Evolutionary conservation across 2,329 filamentous ascomycete genomes (phyloP).

Genomic region (Apiospora sp.): DNA sequence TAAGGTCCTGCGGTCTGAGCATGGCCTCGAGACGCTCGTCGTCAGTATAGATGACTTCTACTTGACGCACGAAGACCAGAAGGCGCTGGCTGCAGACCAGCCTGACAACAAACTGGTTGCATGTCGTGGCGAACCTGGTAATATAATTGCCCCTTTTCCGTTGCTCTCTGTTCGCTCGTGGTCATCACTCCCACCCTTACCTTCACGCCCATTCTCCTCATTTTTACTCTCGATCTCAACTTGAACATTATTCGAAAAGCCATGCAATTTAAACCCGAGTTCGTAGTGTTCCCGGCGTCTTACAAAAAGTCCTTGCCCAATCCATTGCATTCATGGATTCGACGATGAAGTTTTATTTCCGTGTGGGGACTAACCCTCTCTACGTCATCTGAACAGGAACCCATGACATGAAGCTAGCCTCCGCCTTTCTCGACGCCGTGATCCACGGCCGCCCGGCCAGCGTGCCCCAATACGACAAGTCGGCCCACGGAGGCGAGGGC

Average conservation of each 20-base stretch:
- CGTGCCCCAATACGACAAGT: slow-evolving; percentile 86
- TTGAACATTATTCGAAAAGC: not conserved
- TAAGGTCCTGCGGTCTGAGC: slow-evolving; percentile 59
- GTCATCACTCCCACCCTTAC: no score
- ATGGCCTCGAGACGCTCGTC: slow-evolving; percentile 71
- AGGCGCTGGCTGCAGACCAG: slow-evolving; percentile 68
- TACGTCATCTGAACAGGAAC: slow-evolving; percentile 48
- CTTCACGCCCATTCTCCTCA: slow-evolving; percentile 21
- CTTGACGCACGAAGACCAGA: slow-evolving; percentile 74
- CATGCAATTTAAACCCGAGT: not conserved
- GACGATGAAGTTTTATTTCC: not conserved
- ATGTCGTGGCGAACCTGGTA: slow-evolving; percentile 83
- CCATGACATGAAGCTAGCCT: slow-evolving; percentile 76
- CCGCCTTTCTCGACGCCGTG: slow-evolving; percentile 66
- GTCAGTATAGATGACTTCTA: slow-evolving; percentile 93
- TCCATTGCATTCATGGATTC: not conserved
- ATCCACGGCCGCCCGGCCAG: slow-evolving; percentile 59
- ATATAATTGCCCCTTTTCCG: slow-evolving; percentile 1
- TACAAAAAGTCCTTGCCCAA: not conserved
- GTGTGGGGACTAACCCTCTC: slow-evolving; percentile 9
- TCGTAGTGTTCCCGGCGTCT: not conserved
- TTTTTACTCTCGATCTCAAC: not conserved
- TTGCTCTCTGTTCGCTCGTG: no score
- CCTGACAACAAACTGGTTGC: slow-evolving; percentile 79
- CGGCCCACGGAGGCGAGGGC: slow-evolving; percentile 76